Base-by-base conservation (phyloP, 495 filamentous ascomycete species). In the Aspergillus funiculosus region DNA sequence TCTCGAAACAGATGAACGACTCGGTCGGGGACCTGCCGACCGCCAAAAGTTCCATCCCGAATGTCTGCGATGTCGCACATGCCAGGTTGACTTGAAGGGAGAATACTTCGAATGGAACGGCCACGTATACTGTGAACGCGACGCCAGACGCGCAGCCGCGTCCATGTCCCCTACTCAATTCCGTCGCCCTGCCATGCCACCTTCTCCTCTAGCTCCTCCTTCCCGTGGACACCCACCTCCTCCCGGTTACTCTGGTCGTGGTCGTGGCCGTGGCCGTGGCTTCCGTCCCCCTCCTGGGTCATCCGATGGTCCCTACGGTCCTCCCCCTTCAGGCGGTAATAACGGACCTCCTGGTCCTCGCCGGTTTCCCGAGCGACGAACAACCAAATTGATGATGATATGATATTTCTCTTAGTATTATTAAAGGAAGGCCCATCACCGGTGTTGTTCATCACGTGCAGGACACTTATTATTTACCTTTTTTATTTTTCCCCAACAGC, bases 351-450 rank as follows among this genome's bases (percentile, higher is more conserved):
- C 46, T 45, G 59, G 57, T 44, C 65, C 59, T 41, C 67, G 61
- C 58, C 77, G 74, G 13, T 76, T 75, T 59, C 73, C 75, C 4
- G 86, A 92, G 70, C 81, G 89, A 61, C 71, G 89, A 48, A 91
- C 83, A 58, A 95, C 89, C 45, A 77, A 78, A 66, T 62, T 95
- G 56, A 91, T 91, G 74, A 92, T 92, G 83, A 86, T 90, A 80
- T 85, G 67, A 76, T 51, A 9, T 36, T 17, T 47, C 22, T 34
- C 2, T 40, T 51, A n/a, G n/a, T n/a, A n/a, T n/a, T n/a, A n/a
- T n/a, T n/a, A n/a, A n/a, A n/a, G n/a, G n/a, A n/a, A n/a, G n/a
- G n/a, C n/a, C n/a, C n/a, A n/a, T n/a, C n/a, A n/a, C n/a, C n/a
- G n/a, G n/a, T n/a, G n/a, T n/a, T n/a, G n/a, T n/a, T n/a, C n/a